These are phyloP conservation scores for Puccinia hordei DNA, from an alignment of 1,284 basidiomycete species.

Conservation along the genomic window DNA sequence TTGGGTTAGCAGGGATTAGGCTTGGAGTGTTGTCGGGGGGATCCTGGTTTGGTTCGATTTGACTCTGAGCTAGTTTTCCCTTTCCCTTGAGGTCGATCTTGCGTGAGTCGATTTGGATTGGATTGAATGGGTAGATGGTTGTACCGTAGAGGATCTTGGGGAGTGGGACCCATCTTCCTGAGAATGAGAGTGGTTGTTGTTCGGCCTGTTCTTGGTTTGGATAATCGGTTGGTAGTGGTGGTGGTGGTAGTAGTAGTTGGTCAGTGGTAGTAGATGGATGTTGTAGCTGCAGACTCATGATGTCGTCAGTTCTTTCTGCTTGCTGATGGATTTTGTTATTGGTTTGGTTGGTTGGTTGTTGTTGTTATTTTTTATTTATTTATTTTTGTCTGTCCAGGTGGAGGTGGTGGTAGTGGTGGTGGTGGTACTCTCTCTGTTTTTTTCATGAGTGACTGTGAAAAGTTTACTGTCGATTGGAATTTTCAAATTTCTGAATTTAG, in stretches of 20 bases:
- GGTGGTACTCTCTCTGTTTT: too few relatives aligned
- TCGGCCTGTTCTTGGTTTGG: background rate
- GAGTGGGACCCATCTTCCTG: slow-evolving; percentile 43
- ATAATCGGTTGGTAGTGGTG: background rate
- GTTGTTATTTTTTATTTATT: too few relatives aligned
- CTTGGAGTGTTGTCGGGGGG: too few relatives aligned
- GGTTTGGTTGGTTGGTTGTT: too few relatives aligned
- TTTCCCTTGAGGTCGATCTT: slow-evolving; percentile 40
- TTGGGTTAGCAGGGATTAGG: slow-evolving; percentile 42
- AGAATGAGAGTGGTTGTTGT: slow-evolving; percentile 24
- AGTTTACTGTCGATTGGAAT: too few relatives aligned
- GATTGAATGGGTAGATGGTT: slow-evolving; percentile 40
- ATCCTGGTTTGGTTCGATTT: background rate
- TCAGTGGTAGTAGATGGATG: too few relatives aligned
- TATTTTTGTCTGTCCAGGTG: too few relatives aligned
- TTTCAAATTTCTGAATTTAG: too few relatives aligned
- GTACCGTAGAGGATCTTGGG: slow-evolving; percentile 48
- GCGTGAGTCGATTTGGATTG: slow-evolving; percentile 23
- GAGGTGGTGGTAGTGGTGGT: too few relatives aligned
- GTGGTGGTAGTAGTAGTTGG: background rate
- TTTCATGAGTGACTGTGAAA: too few relatives aligned
- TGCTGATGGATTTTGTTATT: background rate
- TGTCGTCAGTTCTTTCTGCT: too few relatives aligned
- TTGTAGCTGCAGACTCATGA: background rate
- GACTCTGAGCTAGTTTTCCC: background rate